Evolutionary conservation across 805 yeast genomes (phyloP), one percentile per base, ranked within the genome.

Genomic region (Huiozyma naganishii): DNA sequence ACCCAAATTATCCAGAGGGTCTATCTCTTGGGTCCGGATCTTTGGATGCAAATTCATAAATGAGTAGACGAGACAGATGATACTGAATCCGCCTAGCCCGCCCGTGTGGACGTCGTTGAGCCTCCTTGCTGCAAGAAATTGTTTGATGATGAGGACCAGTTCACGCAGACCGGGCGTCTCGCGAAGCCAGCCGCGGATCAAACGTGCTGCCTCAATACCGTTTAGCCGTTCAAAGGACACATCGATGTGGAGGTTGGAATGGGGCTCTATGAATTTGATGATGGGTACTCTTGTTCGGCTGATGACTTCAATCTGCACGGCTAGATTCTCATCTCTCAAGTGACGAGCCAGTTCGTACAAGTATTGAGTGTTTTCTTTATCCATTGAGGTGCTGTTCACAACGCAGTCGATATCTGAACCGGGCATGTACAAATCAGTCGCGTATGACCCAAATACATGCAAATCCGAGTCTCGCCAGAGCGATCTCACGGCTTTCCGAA

Each of bases 371-470:
- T 72, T 74, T 50, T 76, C 87, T 46, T 68, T 68, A 52, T 75
- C 73, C 1, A 80, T 78, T 9, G 68, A 64, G 12, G 71, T 65
- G 23, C 95, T 83, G 4, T 80, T 69, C 30, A 92, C 74, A 36
- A 88, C 97, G 79, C 90, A 79, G 62, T 90, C 98, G 27, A 90
- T 87, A 68, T 90, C 98, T 0, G 96, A 86, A 2, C 95, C 95
- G 0, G 97, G 97, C n/a, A 90, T 69, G 55, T 89, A 90, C 46
- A 90, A 67, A 57, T 89, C 96, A 0, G 97, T 88, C 0, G 97
- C 96, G 60, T 76, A 84, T 0, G 97, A 89, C 0, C 98, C 98
- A 67, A 92, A 90, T 6, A 89, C 95, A 49, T 81, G 82, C 3
- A 84, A 75, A 44, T 80, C 82, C 12, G 90, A 79, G 48, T 77